phyloP scores from a whole-genome alignment of 306 rosid species.

The Sechiopsis laciniata region DNA sequence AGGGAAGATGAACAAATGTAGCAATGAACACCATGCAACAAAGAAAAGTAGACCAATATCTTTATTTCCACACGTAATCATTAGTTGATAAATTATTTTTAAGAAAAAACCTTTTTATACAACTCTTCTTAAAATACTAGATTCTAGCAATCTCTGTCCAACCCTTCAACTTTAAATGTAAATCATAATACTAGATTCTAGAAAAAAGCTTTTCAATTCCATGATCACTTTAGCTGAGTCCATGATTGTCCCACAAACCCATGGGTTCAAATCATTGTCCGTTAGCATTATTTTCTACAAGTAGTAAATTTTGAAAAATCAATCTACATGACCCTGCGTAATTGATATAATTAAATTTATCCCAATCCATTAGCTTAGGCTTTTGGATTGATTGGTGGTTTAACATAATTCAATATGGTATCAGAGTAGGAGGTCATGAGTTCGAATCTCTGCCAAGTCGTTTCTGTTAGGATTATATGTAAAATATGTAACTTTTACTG shows the following conservation, averaged over 20 bases:
- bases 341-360: too few species aligned
- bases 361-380: too few species aligned
- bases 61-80: not conserved
- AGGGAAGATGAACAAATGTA: not conserved
- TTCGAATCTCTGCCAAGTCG: too few species aligned
- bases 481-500: too few species aligned
- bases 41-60: slow-evolving; percentile 3
- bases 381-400: too few species aligned
- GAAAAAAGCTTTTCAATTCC: not conserved
- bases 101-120: not conserved
- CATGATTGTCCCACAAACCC: not conserved
- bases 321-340: too few species aligned
- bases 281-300: not conserved
- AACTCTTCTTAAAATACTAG: not conserved
- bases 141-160: not conserved
- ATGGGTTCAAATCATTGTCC: not conserved
- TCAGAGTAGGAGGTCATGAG: too few species aligned
- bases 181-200: too few species aligned
- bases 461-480: too few species aligned
- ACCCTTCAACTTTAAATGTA: not conserved
- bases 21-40: not conserved
- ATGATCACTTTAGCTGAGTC: slow-evolving; percentile 8
- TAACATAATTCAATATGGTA: too few species aligned
- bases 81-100: not conserved
- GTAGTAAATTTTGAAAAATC: too few species aligned